Base-by-base conservation (phyloP, 768 basidiomycete genomes). In the Rhizopogon rudus region DNA sequence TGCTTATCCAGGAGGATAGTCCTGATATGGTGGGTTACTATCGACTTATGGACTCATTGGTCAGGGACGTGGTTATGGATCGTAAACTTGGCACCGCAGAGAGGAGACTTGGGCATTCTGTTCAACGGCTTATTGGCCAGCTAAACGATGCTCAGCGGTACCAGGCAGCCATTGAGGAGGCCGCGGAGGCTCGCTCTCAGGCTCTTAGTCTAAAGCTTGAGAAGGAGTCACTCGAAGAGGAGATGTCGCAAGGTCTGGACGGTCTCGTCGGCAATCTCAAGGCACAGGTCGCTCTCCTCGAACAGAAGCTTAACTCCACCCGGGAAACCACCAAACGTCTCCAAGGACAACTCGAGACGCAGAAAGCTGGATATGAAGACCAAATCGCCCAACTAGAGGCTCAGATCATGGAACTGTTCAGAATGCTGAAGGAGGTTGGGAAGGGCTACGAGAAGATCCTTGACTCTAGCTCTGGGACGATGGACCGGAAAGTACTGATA, bases 371-470 rank as follows among this genome's bases (percentile, higher is more conserved):
- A 13, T 94, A 94, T 65, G 90, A 95, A 65, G 90, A 93, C 55
- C 84, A 84, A 61, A 92, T 98, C 54, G 77, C 82, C 3, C 91
- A 96, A 67, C 83, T 96, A 13, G 93, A 97, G 65, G 81, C 87
- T 12, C 91, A 97, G 75, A 95, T 96, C 57, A 83, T 90, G 79
- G 94, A 97, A 66, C 71, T 98, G 16, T 98, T 95, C 75, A 80
- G 88, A 61, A 96, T 97, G 93, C 76, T 98, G 52, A 90, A 85
- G 67, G 91, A 96, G 63, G 81, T 88, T 37, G 85, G 88, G 14
- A 83, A 81, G 54, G 87, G 88, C 13, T 81, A 92, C 39, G 88
- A 91, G 54, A 81, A 79, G 57, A 83, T 94, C 56, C 72, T 90
- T 17, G 89, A 86, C 67, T 77, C 74, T 25, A 80, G 80, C 42